phyloP scores from a whole-genome alignment of 768 basidiomycete species.

The Scleroderma bovista region DNA sequence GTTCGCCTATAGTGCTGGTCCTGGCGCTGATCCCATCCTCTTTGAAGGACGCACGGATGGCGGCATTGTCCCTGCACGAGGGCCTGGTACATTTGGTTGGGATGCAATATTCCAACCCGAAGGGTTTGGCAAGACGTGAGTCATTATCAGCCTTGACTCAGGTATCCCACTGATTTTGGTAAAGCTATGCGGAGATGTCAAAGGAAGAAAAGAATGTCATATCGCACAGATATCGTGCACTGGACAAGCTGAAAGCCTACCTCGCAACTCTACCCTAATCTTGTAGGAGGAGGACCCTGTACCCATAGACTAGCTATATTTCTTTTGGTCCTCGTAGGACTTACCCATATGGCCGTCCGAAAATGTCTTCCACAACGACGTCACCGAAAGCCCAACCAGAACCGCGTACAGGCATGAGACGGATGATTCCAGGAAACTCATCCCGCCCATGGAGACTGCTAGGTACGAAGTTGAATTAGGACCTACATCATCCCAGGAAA shows the following conservation, averaged over 20 bases:
- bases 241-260: slow-evolving; percentile 49
- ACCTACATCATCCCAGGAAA: no score
- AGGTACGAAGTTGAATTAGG: no score
- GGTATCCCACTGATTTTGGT: background rate
- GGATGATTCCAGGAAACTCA: no score
- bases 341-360: no score
- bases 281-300: background rate
- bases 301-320: no score
- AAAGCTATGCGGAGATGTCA: slow-evolving; percentile 66
- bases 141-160: background rate
- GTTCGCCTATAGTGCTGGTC: slow-evolving; percentile 89
- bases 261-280: slow-evolving; percentile 20
- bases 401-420: no score
- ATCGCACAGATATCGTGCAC: slow-evolving; percentile 60
- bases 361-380: no score
- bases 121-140: slow-evolving; percentile 72
- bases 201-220: slow-evolving; percentile 56
- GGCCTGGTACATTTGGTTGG: slow-evolving; percentile 82
- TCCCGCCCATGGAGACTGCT: no score
- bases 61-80: slow-evolving; percentile 81
- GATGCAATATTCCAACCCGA: slow-evolving; percentile 81
- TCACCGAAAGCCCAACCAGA: no score
- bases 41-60: slow-evolving; percentile 90
- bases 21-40: slow-evolving; percentile 69
- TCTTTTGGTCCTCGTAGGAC: no score